These are phyloP conservation scores for Pisolithus orientalis DNA, from an alignment of 768 basidiomycete species.

Conservation along the genomic window DNA sequence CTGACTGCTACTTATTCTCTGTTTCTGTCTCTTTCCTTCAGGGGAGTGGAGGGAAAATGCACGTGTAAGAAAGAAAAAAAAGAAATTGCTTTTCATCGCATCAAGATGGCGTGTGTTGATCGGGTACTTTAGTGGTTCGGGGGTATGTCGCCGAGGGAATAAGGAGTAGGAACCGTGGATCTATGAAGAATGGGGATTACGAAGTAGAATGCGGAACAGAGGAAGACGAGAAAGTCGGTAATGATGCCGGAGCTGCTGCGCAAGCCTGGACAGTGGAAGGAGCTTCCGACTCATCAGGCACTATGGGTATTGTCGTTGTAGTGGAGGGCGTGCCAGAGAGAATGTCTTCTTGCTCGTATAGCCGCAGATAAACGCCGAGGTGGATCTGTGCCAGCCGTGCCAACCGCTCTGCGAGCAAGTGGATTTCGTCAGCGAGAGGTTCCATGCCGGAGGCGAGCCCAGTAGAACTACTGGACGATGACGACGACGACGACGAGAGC, in stretches of 20 bases:
- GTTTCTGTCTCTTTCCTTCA: slow-evolving; percentile 14
- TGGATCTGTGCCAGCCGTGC: slow-evolving; percentile 70
- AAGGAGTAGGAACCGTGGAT: slow-evolving; percentile 1
- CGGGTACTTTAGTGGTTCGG: neutral
- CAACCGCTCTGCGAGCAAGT: slow-evolving; percentile 62
- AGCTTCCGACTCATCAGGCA: too few relatives aligned
- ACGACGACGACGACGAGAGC: slow-evolving; percentile 4
- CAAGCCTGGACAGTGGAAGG: too few relatives aligned
- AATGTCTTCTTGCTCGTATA: slow-evolving; percentile 63
- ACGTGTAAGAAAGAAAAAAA: neutral
- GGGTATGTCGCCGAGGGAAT: slow-evolving; percentile 20
- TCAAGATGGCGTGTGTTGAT: slow-evolving; percentile 14
- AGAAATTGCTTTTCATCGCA: slow-evolving; percentile 2
- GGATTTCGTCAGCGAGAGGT: slow-evolving; percentile 60
- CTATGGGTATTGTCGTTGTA: too few relatives aligned
- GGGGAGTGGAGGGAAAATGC: neutral
- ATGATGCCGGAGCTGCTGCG: neutral
- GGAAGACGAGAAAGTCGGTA: slow-evolving; percentile 12
- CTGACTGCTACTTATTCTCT: slow-evolving; percentile 15
- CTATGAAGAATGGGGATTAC: slow-evolving; percentile 5
- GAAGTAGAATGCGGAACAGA: slow-evolving; percentile 11
- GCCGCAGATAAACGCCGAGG: slow-evolving; percentile 65
- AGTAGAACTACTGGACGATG: slow-evolving; percentile 7
- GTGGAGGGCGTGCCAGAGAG: slow-evolving; percentile 12
- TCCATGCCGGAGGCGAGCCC: slow-evolving; percentile 57